Conservation (phyloP, 2,329 filamentous ascomycete species). For the Myriosclerotinia scirpicola region DNA sequence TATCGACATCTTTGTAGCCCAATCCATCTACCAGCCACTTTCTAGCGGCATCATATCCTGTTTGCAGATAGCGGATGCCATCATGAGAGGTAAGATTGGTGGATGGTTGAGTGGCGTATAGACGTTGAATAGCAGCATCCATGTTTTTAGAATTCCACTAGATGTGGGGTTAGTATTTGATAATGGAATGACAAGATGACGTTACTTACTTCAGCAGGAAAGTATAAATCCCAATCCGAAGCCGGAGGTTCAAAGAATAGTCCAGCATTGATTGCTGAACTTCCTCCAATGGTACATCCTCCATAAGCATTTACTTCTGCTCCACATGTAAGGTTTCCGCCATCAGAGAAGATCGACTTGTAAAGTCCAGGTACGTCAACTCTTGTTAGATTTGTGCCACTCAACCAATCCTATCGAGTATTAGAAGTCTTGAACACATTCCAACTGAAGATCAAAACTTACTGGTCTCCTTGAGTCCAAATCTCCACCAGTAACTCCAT, state of each 20-base stretch:
- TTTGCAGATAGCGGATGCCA: slow-evolving; percentile 49
- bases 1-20: slow-evolving; percentile 49
- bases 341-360: slow-evolving; percentile 49
- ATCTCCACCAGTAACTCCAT: slow-evolving; percentile 49
- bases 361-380: slow-evolving; percentile 55
- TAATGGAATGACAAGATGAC: neutral
- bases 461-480: slow-evolving; percentile 44
- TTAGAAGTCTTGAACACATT: neutral
- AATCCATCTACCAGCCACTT: slow-evolving; percentile 52
- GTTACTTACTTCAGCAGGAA: slow-evolving; percentile 42
- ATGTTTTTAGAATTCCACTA: slow-evolving; percentile 53
- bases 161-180: neutral
- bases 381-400: slow-evolving; percentile 49
- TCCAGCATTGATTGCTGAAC: slow-evolving; percentile 55
- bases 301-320: slow-evolving; percentile 47
- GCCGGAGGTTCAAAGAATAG: slow-evolving; percentile 54
- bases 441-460: neutral
- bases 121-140: slow-evolving; percentile 46
- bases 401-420: slow-evolving; percentile 44
- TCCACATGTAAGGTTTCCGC: slow-evolving; percentile 46
- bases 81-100: slow-evolving; percentile 48
- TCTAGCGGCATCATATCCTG: slow-evolving; percentile 48
- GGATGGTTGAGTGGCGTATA: slow-evolving; percentile 47
- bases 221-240: slow-evolving; percentile 53
- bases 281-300: slow-evolving; percentile 53